These are phyloP conservation scores for Pyricularia grisea DNA, from an alignment of 2,329 filamentous ascomycete species.

Conservation along the genomic window DNA sequence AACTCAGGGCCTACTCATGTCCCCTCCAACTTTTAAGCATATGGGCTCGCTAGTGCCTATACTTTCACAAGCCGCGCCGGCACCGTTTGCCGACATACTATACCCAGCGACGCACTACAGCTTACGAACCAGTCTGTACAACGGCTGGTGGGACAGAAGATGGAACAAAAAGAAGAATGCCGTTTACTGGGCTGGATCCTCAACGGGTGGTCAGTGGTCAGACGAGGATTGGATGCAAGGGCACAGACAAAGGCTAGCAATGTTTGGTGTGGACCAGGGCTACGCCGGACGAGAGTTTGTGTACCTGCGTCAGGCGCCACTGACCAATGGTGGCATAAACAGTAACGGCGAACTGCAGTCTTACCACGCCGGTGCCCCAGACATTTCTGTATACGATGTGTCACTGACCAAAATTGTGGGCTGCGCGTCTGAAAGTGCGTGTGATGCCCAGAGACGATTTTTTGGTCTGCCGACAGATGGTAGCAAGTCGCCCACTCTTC, in stretches of 20 bases:
- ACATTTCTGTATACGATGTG: constrained; percentile 8
- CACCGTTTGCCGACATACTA: constrained; percentile 9
- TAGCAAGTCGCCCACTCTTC: neutral
- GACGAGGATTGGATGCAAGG: constrained; percentile 27
- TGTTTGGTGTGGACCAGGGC: constrained; percentile 21
- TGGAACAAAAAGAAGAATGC: constrained; percentile 41
- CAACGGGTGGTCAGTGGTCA: constrained; percentile 34
- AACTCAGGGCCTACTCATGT: constrained; percentile 34
- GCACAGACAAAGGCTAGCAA: constrained; percentile 38
- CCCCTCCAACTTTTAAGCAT: constrained; percentile 29
- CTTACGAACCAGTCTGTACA: constrained; percentile 21
- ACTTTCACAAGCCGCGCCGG: constrained; percentile 15
- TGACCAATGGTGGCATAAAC: constrained; percentile 23
- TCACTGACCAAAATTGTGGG: constrained; percentile 28
- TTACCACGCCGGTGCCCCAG: constrained; percentile 1
- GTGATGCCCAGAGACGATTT: constrained; percentile 9
- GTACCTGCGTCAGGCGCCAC: constrained; percentile 24
- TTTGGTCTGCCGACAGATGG: constrained; percentile 9
- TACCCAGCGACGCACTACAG: constrained; percentile 9
- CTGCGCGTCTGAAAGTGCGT: constrained; percentile 22
- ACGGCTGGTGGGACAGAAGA: constrained; percentile 25
- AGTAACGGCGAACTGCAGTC: constrained; percentile 26
- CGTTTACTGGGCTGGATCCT: constrained; percentile 49
- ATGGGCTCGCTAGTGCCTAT: constrained; percentile 33
- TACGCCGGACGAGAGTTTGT: constrained; percentile 14